Evolutionary conservation across 2,329 filamentous ascomycete genomes (phyloP), one percentile per base, ranked within the genome.

Genomic region (Lithohypha guttulata): DNA sequence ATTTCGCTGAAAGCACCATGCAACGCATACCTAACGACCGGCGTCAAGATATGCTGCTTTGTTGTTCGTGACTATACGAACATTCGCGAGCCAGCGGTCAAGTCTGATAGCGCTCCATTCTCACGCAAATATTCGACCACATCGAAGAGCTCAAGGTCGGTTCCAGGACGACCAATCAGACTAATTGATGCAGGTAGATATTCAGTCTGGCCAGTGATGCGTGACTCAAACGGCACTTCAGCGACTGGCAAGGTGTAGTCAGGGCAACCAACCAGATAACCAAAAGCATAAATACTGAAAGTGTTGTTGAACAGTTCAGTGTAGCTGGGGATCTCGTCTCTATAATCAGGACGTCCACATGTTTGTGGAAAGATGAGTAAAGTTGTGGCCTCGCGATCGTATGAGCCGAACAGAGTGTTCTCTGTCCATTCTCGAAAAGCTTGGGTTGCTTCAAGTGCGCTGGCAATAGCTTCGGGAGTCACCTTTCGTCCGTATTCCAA

Each of bases 401-500:
- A 46, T 2, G 48, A 45, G 22, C 44, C 43, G 19, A 49, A 51
- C n/a, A 49, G 14, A 1, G 42, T 48, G 14, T 41, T 48, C 26
- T 49, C 43, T 4, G 41, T 42, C 68, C 67, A 71, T 6, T 55
- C 46, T 39, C 59, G 58, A 46, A 71, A 71, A 1, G 58, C 47
- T 0, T 68, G 69, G 45, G 72, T 73, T 50, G 72, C 71, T 4
- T 56, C 49, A 4, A 69, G 54, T 3, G 65, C 71, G 2, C 64
- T 53, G 0, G 63, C 59, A 1, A 67, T 52, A 0, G 58, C 56
- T 3, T 59, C 56, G 2, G 59, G 52, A 1, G 58, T 55, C 23
- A 59, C 57, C 1, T 56, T 58, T 22, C 65, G 61, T 2, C 63
- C 68, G 53, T 61, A 72, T 6, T 55, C 56, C 64, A 68, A 71